Evolutionary conservation across 495 filamentous ascomycete genomes (phyloP), one percentile per base, ranked within the genome.

Genomic region (Clohesyomyces aquaticus): DNA sequence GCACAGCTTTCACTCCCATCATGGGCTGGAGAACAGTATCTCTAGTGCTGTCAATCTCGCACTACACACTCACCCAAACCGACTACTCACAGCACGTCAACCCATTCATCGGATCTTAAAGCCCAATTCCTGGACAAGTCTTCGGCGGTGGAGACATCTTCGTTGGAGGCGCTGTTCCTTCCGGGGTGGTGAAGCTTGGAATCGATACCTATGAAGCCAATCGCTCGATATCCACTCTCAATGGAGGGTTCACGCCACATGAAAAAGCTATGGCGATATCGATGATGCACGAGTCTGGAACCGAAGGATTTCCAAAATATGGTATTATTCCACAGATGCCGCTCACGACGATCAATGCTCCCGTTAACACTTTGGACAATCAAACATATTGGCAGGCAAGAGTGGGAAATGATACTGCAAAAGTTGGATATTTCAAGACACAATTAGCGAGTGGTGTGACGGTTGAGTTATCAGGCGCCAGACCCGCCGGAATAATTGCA

Each of bases 71-170:
- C 6, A 14, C 32, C 32, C 32, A 38, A 27, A 45, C 35, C 28
- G 71, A 75, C 52, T 72, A 72, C 55, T 45, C 67, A 0, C 67
- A 71, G 57, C 74, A 73, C 59, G 73, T 75, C 46, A 73, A 72
- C 46, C 67, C 62, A 9, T 72, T 74, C 59, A 66, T 72, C 29
- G 71, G 69, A 19, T 61, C 66, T 8, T 63, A 73, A 67, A 69
- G 71, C n/a, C 58, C 55, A 28, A 56, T 65, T 6, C 60, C 66
- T 11, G 72, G 72, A 11, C 59, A 62, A 11, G 71, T 68, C 0
- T 73, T 65, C 35, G 63, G 71, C 23, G 66, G 69, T 26, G 71
- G 71, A 22, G 61, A 75, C 43, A 68, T 75, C 28, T 75, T 72
- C 47, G 57, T 68, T 18, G 70, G 68, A n/a, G 71, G 53, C 8